Evolutionary conservation across 2,329 filamentous ascomycete genomes (phyloP).

Genomic region (Penicillium olsonii): DNA sequence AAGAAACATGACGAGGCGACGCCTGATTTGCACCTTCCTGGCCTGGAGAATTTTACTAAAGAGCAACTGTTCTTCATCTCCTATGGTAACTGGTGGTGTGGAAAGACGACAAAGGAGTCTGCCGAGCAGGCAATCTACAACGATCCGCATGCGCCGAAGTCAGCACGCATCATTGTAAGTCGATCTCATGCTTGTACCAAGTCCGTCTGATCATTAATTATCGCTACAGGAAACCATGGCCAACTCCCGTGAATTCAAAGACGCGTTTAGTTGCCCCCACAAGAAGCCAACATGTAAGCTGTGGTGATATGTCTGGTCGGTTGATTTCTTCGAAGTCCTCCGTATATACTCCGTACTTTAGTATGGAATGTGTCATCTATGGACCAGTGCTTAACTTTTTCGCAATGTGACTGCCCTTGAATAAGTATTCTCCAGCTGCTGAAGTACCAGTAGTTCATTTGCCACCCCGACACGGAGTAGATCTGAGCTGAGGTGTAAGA

Average conservation of each 20-base stretch:
- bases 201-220: neutral
- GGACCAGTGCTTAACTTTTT: too few species aligned
- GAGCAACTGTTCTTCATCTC: slow-evolving; percentile 71
- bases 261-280: slow-evolving; percentile 65
- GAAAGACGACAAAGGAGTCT: slow-evolving; percentile 61
- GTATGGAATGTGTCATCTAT: too few species aligned
- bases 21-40: slow-evolving; percentile 59
- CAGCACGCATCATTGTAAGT: slow-evolving; percentile 56
- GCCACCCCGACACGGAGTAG: too few species aligned
- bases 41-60: slow-evolving; percentile 62
- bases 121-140: slow-evolving; percentile 60
- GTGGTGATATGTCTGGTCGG: slow-evolving; percentile 56
- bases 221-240: slow-evolving; percentile 56
- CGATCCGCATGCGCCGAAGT: slow-evolving; percentile 67
- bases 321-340: neutral
- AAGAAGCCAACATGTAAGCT: slow-evolving; percentile 70
- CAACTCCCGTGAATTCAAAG: slow-evolving; percentile 67
- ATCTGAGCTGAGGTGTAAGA: too few species aligned
- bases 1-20: slow-evolving; percentile 56
- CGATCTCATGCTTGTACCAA: neutral
- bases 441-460: too few species aligned
- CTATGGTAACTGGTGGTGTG: slow-evolving; percentile 68
- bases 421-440: too few species aligned
- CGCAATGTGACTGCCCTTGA: too few species aligned
- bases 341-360: too few species aligned